Evolutionary conservation across 768 basidiomycete genomes (phyloP).

Genomic region (Hericium alpestre): DNA sequence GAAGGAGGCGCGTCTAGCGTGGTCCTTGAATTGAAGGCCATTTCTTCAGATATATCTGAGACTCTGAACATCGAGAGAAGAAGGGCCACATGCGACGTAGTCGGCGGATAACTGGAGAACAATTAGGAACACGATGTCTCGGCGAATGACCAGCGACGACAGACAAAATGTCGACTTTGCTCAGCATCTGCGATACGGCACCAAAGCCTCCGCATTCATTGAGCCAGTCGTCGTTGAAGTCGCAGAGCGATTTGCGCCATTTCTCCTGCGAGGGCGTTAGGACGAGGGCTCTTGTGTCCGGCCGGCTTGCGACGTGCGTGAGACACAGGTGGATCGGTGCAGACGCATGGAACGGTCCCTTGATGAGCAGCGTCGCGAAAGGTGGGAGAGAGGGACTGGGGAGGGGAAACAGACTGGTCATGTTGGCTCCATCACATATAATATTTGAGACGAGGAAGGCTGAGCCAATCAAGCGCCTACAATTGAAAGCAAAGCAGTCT

Average conservation of each 20-base stretch:
- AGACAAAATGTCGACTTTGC: conserved; percentile 40
- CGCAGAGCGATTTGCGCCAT: conserved; percentile 31
- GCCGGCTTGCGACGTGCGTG: conserved; percentile 30
- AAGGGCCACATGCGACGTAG: conserved; percentile 5
- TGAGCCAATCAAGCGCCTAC: neutral
- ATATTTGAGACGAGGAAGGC: no score
- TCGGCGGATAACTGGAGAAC: conserved; percentile 7
- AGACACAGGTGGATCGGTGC: conserved; percentile 60
- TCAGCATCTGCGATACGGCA: conserved; percentile 13
- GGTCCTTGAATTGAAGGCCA: neutral
- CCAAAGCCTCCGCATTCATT: conserved; percentile 22
- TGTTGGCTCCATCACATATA: neutral
- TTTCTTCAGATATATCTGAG: neutral
- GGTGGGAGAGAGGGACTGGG: conserved; percentile 38
- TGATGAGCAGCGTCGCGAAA: conserved; percentile 50
- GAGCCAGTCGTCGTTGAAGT: conserved; percentile 39
- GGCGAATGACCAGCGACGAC: conserved; percentile 15
- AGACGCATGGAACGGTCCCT: conserved; percentile 54
- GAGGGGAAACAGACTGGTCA: conserved; percentile 27
- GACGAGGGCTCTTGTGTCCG: conserved; percentile 32
- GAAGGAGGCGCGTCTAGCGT: conserved; percentile 1
- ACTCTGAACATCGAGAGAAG: conserved; percentile 10
- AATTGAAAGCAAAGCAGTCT: no score
- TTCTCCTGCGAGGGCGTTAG: conserved; percentile 42
- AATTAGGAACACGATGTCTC: no score